phyloP scores from a whole-genome alignment of 2,329 filamentous ascomycete species.

The Hypomyces rosellus region DNA sequence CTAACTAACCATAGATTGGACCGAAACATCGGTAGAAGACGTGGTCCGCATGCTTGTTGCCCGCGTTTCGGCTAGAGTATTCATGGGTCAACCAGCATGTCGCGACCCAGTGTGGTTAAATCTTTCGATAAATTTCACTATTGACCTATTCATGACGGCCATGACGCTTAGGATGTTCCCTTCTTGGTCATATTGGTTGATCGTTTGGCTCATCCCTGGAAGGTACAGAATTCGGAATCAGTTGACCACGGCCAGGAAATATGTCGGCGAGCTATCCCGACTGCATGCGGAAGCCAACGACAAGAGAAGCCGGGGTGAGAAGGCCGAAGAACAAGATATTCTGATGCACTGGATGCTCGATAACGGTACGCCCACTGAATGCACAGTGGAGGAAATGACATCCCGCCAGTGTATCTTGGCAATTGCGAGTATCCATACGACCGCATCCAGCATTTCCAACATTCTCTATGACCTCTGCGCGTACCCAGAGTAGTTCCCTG shows the following conservation, averaged over 20 bases:
- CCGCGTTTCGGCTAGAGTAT: background rate
- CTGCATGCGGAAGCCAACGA: background rate
- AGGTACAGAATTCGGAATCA: background rate
- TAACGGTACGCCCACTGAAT: background rate
- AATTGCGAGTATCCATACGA: constrained; percentile 9
- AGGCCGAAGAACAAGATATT: constrained; percentile 4
- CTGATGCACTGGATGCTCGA: constrained; percentile 9
- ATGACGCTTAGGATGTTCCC: constrained; percentile 8
- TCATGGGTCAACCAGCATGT: background rate
- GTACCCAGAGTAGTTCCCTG: constrained; percentile 3
- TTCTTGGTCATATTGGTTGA: background rate
- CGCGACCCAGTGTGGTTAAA: background rate
- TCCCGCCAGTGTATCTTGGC: background rate
- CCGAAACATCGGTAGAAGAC: too few species aligned
- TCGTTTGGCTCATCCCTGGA: constrained; percentile 1
- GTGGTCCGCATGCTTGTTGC: too few species aligned
- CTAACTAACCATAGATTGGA: too few species aligned
- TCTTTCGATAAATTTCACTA: background rate
- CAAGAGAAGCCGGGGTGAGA: background rate
- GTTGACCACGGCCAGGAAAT: background rate
- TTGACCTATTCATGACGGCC: background rate
- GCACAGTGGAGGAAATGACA: background rate
- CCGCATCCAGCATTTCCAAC: background rate
- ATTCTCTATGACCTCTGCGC: constrained; percentile 8
- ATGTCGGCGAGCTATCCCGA: background rate